Conservation (phyloP, 495 filamentous ascomycete genomes). For the Thermochaetoides thermophila region DNA sequence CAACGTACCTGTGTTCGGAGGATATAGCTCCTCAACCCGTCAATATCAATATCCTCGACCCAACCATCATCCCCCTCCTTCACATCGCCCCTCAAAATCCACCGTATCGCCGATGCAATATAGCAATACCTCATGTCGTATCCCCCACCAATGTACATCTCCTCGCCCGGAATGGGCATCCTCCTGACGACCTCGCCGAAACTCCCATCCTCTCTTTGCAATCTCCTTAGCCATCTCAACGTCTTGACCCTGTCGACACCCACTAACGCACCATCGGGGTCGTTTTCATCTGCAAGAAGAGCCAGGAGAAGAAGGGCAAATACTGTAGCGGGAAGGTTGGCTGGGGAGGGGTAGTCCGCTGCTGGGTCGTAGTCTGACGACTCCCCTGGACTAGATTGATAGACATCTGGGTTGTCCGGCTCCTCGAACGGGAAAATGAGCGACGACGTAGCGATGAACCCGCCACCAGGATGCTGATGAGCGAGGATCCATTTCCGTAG, state of each 20-base stretch:
- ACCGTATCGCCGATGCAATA: constrained; percentile 63
- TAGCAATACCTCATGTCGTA: constrained; percentile 81
- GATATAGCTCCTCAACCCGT: constrained; percentile 55
- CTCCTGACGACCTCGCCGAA: constrained; percentile 70
- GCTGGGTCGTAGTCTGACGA: constrained; percentile 17
- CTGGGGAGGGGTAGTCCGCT: constrained; percentile 52
- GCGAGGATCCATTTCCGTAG: constrained; percentile 42
- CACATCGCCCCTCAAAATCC: constrained; percentile 52
- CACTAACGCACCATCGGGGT: constrained; percentile 21
- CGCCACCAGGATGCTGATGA: constrained; percentile 65
- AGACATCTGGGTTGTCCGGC: no score
- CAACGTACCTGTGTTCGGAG: constrained; percentile 28
- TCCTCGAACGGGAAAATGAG: constrained; percentile 22
- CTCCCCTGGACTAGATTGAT: no score
- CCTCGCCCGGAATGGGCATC: constrained; percentile 18
- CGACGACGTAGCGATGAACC: constrained; percentile 62
- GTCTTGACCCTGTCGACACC: constrained; percentile 52
- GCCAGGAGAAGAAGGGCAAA: constrained; percentile 68
- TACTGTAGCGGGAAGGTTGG: constrained; percentile 71
- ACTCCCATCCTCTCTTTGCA: constrained; percentile 77
- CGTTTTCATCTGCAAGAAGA: constrained; percentile 59
- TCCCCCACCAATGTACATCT: constrained; percentile 53
- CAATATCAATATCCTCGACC: constrained; percentile 59
- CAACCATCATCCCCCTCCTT: constrained; percentile 38
- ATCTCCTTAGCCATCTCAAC: constrained; percentile 53